Evolutionary conservation across 164 flowering plant species (phyloP), one percentile per base, ranked within the genome.

Genomic region (Aristolochia californica): DNA sequence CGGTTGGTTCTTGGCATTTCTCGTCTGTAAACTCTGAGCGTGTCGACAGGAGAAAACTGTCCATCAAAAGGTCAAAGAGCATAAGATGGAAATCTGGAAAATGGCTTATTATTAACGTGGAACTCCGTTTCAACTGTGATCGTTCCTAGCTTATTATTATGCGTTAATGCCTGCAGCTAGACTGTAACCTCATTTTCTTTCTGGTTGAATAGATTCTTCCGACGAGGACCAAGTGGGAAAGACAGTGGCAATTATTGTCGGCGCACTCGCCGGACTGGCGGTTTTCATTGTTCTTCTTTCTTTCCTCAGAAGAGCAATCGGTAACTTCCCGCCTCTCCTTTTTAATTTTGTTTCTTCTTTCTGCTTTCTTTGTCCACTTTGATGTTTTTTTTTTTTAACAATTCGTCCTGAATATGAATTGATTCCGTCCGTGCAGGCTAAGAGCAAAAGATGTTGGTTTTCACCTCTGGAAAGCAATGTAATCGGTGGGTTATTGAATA

Each of bases 261-360:
- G 95, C 5, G 76, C 68, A 27, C 18, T 87, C 13, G 94, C 88
- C 0, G 95, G 86, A 0, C 56, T 88, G 14, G 87, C 91, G 0
- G 51, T 88, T 57, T 47, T 91, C n/a, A 66, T 88, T 21, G 95
- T 91, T 57, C 74, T 87, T 55, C 91, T 91, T 62, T 80, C 98
- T 22, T 34, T 80, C 59, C 74, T 80, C 45, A 63, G 81, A 60
- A 82, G 66, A 78, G 69, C 81, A 59, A 27, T 66, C n/a, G 66
- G 83, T 75, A 63, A 51, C 56, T 56, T n/a, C 21, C 40, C 20
- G 55, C 7, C 22, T 8, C 51, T 30, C 25, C 27, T n/a, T 28
- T 2, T 24, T 9, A 38, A 43, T 40, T 43, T 1, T 4, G 13
- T 25, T 17, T 58, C 23, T 8, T 22, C 25, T 26, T 21, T 15